Evolutionary conservation across 2,329 filamentous ascomycete genomes (phyloP).

Genomic region (Metarhizium brunneum): DNA sequence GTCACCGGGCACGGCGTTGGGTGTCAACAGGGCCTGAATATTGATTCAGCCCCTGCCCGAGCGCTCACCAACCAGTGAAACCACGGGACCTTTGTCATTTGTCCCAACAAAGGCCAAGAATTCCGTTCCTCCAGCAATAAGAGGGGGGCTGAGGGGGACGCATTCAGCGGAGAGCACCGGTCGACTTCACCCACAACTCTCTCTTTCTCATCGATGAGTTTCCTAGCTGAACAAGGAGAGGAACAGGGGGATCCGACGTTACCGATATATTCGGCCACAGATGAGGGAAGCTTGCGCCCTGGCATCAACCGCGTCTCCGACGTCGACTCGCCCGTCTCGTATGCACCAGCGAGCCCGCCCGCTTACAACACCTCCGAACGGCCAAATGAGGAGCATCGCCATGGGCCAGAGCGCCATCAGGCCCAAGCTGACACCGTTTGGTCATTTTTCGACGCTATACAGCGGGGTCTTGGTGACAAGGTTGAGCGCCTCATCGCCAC

Average conservation of each 20-base stretch:
- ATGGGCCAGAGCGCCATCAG: not conserved
- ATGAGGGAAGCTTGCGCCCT: not conserved
- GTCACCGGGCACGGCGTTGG: no score
- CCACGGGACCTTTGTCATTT: no score
- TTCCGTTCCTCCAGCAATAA: no score
- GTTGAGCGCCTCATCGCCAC: conserved; percentile 20
- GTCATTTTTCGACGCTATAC: conserved; percentile 9
- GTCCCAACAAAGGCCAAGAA: no score
- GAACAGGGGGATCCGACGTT: not conserved
- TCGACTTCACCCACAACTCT: no score
- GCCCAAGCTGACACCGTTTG: not conserved
- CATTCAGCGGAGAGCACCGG: no score
- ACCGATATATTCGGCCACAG: not conserved
- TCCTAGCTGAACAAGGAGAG: not conserved
- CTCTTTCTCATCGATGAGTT: not conserved
- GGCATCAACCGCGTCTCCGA: not conserved
- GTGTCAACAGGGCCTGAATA: no score
- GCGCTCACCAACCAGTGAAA: no score
- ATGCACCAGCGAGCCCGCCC: not conserved
- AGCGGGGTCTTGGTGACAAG: conserved; percentile 15
- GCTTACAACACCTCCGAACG: not conserved
- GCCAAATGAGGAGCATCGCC: not conserved
- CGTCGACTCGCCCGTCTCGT: not conserved
- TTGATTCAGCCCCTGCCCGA: no score
- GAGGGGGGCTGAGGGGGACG: no score